Percentiles rank a stretch among this genome's conserved stretches.
Evolutionary conservation across 441 rosid genomes (phyloP).

Genomic region (Adansonia grandidieri): DNA sequence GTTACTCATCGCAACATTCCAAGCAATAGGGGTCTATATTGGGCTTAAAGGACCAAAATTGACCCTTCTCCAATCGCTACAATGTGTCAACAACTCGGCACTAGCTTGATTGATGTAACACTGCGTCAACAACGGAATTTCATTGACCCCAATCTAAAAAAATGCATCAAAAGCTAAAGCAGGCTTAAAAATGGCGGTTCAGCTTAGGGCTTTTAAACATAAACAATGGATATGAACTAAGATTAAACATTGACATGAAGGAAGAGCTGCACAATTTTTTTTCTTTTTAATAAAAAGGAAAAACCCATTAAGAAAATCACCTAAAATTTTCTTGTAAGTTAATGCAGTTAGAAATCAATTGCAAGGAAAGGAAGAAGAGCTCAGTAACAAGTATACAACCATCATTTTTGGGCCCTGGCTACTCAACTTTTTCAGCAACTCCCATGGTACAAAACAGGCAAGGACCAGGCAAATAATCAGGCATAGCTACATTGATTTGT

Average conservation of each 20-base stretch:
- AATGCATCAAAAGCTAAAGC: no score
- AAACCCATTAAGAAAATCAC: neutral
- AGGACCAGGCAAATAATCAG: neutral
- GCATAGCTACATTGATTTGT: neutral
- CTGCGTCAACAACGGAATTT: no score
- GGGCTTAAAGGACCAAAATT: no score
- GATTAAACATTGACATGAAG: neutral
- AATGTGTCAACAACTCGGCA: neutral
- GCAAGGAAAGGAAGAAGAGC: no score
- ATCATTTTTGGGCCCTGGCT: neutral
- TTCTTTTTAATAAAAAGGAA: neutral
- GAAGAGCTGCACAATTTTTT: neutral
- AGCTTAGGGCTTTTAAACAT: no score
- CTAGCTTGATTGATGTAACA: neutral
- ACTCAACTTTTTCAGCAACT: neutral
- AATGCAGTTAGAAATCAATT: neutral
- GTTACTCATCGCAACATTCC: neutral
- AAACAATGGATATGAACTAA: neutral
- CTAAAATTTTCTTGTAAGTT: neutral
- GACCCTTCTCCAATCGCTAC: no score
- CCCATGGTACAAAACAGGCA: neutral
- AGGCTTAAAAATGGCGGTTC: no score
- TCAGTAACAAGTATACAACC: neutral
- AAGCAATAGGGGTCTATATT: neutral
- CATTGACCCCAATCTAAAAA: no score